phyloP scores from a whole-genome alignment of 768 basidiomycete genomes.

The Lactarius psammicola region DNA sequence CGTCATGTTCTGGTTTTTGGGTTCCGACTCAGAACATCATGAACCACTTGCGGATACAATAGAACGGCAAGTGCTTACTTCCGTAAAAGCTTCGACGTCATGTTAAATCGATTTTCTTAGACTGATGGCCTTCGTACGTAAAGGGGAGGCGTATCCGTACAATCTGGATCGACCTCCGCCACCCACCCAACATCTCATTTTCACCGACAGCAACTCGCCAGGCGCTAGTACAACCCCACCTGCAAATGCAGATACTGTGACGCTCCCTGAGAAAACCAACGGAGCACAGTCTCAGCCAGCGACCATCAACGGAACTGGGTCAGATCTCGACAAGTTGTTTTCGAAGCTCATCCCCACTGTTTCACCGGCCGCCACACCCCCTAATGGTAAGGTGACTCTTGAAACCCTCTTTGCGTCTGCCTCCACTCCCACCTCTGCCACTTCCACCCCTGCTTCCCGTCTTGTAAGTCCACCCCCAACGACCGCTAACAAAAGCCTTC shows the following conservation, averaged over 20 bases:
- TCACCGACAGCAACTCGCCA: conserved; percentile 23
- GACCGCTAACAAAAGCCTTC: conserved; percentile 44
- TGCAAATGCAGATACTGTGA: neutral
- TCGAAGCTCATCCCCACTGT: conserved; percentile 42
- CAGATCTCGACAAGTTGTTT: conserved; percentile 46
- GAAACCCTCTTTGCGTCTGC: conserved; percentile 47
- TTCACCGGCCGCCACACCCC: conserved; percentile 30
- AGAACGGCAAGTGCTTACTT: conserved; percentile 48
- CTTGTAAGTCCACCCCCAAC: conserved; percentile 30
- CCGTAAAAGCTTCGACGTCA: conserved; percentile 1
- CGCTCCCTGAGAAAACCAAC: conserved; percentile 4
- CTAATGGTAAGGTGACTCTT: conserved; percentile 40
- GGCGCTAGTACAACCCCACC: neutral
- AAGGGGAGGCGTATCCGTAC: conserved; percentile 69
- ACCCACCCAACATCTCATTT: conserved; percentile 42
- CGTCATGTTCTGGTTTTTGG: conserved; percentile 73
- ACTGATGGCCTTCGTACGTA: conserved; percentile 62
- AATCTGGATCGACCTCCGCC: conserved; percentile 66
- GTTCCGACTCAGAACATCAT: conserved; percentile 55
- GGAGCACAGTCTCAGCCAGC: neutral
- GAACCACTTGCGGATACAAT: conserved; percentile 73
- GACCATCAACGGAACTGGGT: conserved; percentile 30
- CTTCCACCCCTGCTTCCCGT: conserved; percentile 25
- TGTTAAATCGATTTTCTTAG: neutral
- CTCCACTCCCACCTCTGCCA: conserved; percentile 25